Evolutionary conservation across 257 asterid species (phyloP).

Genomic region (Solanum gracilifrons): DNA sequence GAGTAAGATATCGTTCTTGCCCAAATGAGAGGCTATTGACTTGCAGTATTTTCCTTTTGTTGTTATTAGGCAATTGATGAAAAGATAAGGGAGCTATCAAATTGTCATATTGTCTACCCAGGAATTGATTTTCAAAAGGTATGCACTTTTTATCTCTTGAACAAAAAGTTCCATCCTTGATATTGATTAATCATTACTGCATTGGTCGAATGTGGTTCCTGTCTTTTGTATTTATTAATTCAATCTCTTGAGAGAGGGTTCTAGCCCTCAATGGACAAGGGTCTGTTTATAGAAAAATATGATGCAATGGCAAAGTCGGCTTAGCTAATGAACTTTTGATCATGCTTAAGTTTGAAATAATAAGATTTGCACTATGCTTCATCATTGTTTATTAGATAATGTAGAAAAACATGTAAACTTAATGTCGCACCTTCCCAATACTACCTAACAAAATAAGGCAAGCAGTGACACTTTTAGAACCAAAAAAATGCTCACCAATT

Average conservation of each 20-base stretch:
- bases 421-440: not conserved
- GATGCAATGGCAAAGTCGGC: not conserved
- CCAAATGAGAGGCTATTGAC: not conserved
- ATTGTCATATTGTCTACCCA: constrained; percentile 87
- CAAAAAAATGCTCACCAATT: not conserved
- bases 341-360: not conserved
- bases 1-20: not conserved
- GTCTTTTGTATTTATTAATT: not conserved
- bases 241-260: not conserved
- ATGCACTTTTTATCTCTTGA: constrained; percentile 6
- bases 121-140: constrained; percentile 99
- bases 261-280: not conserved
- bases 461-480: not conserved
- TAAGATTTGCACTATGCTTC: not conserved
- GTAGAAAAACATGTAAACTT: not conserved
- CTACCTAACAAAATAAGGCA: not conserved
- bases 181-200: not conserved
- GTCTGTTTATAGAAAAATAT: not conserved
- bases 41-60: not conserved
- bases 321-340: not conserved
- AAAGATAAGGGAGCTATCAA: constrained; percentile 90
- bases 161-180: not conserved
- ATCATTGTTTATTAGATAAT: not conserved
- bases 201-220: not conserved
- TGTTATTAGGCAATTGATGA: constrained; percentile 85